phyloP scores from a whole-genome alignment of 2,329 filamentous ascomycete genomes.

The Hymenotorrendiella dingleyae region DNA sequence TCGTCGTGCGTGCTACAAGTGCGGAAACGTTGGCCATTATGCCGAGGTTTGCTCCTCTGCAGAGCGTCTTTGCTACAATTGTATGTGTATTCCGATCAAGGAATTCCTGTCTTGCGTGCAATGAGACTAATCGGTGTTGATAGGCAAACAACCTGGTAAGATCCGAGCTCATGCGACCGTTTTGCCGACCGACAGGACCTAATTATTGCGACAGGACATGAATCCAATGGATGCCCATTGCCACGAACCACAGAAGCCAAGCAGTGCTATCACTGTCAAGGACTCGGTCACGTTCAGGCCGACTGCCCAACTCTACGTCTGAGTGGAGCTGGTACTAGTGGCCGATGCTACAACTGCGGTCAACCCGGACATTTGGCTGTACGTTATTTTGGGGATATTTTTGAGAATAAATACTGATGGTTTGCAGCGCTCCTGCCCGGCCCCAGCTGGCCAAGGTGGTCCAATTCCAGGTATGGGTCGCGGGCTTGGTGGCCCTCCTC shows the following conservation, averaged over 20 bases:
- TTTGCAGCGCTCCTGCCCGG: constrained; percentile 71
- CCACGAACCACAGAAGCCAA: constrained; percentile 97
- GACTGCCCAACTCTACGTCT: constrained; percentile 96
- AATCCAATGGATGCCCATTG: constrained; percentile 95
- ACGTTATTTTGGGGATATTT: constrained; percentile 34
- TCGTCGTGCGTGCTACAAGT: constrained; percentile 68
- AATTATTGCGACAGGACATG: constrained; percentile 59
- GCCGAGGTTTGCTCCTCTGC: constrained; percentile 94
- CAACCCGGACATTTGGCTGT: constrained; percentile 88
- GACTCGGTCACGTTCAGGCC: constrained; percentile 94
- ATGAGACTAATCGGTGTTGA: constrained; percentile 8
- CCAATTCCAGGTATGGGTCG: constrained; percentile 46
- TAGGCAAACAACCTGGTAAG: constrained; percentile 75
- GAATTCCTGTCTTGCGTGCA: constrained; percentile 1
- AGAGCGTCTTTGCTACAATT: constrained; percentile 99
- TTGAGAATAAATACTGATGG: constrained; percentile 15
- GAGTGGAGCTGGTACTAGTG: constrained; percentile 73
- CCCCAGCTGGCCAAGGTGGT: constrained; percentile 53
- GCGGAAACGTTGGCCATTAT: constrained; percentile 76
- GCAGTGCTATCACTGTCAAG: constrained; percentile 99
- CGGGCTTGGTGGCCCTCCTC: constrained; percentile 61
- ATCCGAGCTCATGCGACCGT: constrained; percentile 11
- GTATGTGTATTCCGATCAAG: constrained; percentile 45
- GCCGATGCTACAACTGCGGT: constrained; percentile 95
- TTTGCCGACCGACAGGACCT: constrained; percentile 10